Evolutionary conservation across 352 stramenopile species (phyloP).

Genomic region (Phytophthora melonis): DNA sequence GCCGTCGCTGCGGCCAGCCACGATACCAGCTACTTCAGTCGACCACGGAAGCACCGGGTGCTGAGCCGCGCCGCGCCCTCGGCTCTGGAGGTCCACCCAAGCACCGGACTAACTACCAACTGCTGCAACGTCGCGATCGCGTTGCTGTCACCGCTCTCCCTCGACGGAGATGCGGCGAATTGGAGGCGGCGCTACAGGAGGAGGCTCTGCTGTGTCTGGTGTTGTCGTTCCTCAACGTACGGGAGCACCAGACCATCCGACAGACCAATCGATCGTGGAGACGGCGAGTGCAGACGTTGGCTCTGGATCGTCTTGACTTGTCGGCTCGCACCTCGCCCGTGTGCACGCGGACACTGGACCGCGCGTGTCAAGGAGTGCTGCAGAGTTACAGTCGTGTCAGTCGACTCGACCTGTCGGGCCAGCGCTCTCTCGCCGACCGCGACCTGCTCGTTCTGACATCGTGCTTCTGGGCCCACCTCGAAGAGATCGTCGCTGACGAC

Average conservation of each 20-base stretch:
- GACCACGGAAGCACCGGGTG: constrained; percentile 37
- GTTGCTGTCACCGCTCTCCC: constrained; percentile 20
- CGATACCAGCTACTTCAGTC: constrained; percentile 24
- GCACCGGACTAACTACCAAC: background rate
- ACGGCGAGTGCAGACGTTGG: constrained; percentile 71
- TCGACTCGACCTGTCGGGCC: constrained; percentile 72
- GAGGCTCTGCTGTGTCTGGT: constrained; percentile 69
- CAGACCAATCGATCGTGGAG: constrained; percentile 67
- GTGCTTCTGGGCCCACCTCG: constrained; percentile 80
- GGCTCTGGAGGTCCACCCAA: constrained; percentile 14
- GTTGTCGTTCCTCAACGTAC: constrained; percentile 77
- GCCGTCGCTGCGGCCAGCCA: constrained; percentile 17
- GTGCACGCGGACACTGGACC: constrained; percentile 55
- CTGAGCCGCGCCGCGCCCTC: constrained; percentile 23
- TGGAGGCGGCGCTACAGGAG: constrained; percentile 59
- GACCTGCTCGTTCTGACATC: constrained; percentile 86
- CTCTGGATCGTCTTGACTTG: constrained; percentile 73
- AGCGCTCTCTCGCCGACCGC: constrained; percentile 70
- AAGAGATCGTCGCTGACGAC: constrained; percentile 72
- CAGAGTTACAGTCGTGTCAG: constrained; percentile 76
- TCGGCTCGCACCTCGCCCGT: constrained; percentile 61
- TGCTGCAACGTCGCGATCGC: constrained; percentile 18
- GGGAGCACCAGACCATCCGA: constrained; percentile 77
- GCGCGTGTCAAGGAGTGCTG: constrained; percentile 65
- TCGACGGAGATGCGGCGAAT: constrained; percentile 27